These are phyloP conservation scores for Kwoniella bestiolae DNA, from an alignment of 768 basidiomycete species.

Conservation along the genomic window DNA sequence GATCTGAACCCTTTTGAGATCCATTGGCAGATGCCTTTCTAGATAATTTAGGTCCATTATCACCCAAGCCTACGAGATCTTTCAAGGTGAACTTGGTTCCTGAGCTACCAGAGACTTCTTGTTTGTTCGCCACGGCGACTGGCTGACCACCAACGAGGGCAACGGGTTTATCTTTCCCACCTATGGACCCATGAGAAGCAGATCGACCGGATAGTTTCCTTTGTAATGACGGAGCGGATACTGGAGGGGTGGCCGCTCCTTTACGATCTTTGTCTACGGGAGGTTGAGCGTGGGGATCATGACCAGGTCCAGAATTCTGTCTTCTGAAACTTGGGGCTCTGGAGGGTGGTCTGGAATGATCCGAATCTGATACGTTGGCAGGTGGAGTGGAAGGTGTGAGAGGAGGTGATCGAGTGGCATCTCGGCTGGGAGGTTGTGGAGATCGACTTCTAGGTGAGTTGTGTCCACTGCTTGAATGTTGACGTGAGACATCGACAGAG, in stretches of 20 bases:
- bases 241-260: constrained; percentile 19
- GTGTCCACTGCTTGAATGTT: constrained; percentile 16
- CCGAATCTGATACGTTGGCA: constrained; percentile 33
- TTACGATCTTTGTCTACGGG: constrained; percentile 31
- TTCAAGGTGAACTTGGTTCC: constrained; percentile 78
- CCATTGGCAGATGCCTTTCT: constrained; percentile 69
- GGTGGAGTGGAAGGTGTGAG: constrained; percentile 51
- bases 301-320: constrained; percentile 18
- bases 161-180: constrained; percentile 23
- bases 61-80: constrained; percentile 67
- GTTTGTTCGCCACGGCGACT: constrained; percentile 39
- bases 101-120: constrained; percentile 58
- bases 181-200: constrained; percentile 28
- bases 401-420: constrained; percentile 49
- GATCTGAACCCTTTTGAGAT: constrained; percentile 52
- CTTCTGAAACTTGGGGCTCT: constrained; percentile 31
- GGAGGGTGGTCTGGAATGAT: constrained; percentile 42
- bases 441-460: constrained; percentile 29
- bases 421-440: constrained; percentile 34
- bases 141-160: constrained; percentile 35
- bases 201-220: constrained; percentile 34
- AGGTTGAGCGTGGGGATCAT: constrained; percentile 48
- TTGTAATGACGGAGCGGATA: constrained; percentile 18
- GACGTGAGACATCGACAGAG: constrained; percentile 36
- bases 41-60: constrained; percentile 70